phyloP scores from a whole-genome alignment of 2,329 filamentous ascomycete genomes.

The Elsinoe australis region DNA sequence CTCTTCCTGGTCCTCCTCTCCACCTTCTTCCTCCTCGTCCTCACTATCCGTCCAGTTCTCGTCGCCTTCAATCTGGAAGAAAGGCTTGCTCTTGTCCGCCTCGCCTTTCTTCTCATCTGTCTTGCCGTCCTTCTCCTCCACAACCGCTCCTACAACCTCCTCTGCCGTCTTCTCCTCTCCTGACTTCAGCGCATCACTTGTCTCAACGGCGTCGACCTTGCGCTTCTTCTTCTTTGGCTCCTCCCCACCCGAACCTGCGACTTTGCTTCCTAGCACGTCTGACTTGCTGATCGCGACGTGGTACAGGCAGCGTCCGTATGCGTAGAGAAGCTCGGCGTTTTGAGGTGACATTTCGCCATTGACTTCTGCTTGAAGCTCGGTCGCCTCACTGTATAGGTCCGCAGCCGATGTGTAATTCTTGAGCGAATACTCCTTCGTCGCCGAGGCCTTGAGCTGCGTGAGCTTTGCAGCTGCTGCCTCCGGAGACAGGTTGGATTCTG shows the following conservation, averaged over 20 bases:
- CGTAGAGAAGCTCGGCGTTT: conserved; percentile 89
- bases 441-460: conserved; percentile 68
- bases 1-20: conserved; percentile 39
- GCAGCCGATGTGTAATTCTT: conserved; percentile 82
- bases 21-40: conserved; percentile 47
- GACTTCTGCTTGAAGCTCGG: conserved; percentile 80
- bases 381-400: conserved; percentile 81
- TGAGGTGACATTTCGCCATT: conserved; percentile 86
- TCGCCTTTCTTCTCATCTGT: conserved; percentile 31
- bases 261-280: conserved; percentile 81
- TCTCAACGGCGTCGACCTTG: conserved; percentile 28
- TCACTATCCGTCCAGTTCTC: conserved; percentile 87
- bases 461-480: conserved; percentile 27
- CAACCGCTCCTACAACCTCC: conserved; percentile 34
- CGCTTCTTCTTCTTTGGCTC: conserved; percentile 45
- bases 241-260: conserved; percentile 49
- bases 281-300: conserved; percentile 90
- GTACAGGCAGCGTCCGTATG: conserved; percentile 89
- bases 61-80: conserved; percentile 89
- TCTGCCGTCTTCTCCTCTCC: conserved; percentile 36
- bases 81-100: conserved; percentile 59
- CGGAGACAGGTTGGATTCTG: conserved; percentile 16
- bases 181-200: conserved; percentile 28
- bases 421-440: conserved; percentile 75
- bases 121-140: conserved; percentile 40